Evolutionary conservation across 345 rosid species (phyloP).

Genomic region (Bretschneidera sinensis): DNA sequence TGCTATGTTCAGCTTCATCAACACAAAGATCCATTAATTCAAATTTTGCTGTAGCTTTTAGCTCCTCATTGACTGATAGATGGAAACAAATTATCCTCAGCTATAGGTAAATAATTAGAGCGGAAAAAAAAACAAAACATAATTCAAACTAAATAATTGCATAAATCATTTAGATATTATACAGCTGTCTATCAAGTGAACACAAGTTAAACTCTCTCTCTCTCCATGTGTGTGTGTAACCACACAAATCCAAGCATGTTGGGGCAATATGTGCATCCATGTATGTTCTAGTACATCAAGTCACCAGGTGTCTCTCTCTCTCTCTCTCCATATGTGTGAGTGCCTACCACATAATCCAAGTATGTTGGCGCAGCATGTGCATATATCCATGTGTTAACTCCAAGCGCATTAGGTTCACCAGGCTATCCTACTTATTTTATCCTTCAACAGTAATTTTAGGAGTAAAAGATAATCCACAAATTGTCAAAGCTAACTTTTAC

Average conservation of each 20-base stretch:
- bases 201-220: background rate
- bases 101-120: background rate
- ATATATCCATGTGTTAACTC: too few species aligned
- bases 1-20: constrained; percentile 96
- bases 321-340: too few species aligned
- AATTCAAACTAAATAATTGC: too few species aligned
- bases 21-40: constrained; percentile 76
- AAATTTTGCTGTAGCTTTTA: constrained; percentile 80
- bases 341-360: too few species aligned
- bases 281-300: too few species aligned
- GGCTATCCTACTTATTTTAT: background rate
- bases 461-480: background rate
- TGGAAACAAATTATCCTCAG: background rate
- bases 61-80: constrained; percentile 70
- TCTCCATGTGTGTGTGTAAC: background rate
- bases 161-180: too few species aligned
- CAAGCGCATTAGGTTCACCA: too few species aligned
- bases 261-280: too few species aligned
- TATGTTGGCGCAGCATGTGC: too few species aligned
- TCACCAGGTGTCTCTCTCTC: too few species aligned
- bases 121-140: background rate
- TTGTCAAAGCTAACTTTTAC: background rate
- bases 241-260: background rate
- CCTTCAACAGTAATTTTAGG: background rate
- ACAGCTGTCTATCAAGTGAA: too few species aligned